Base-by-base conservation (phyloP, 352 stramenopile species). In the Globisporangium parvum region DNA sequence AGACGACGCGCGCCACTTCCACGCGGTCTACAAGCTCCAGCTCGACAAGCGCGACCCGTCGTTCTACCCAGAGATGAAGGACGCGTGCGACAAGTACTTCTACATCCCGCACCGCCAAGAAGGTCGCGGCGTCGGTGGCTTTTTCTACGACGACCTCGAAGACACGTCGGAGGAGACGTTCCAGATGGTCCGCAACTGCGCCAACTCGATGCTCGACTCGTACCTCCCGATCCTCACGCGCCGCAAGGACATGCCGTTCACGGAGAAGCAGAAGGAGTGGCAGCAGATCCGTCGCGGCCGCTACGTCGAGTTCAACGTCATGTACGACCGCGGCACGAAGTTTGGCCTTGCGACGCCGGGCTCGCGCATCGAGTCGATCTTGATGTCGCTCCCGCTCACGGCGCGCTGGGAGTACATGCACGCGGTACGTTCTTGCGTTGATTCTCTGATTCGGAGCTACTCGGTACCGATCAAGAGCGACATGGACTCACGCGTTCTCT, bases 281-380 rank as follows among this genome's bases (percentile, higher is more conserved):
- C 96, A 99, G 80, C 91, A 98, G 65, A 88, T 99, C 18, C 87
- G 97, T 52, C 85, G 95, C 23, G 96, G 96, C 46, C 87, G 93
- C 61, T 99, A 99, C 77, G 95, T 98, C 9, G 97, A 99, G 80
- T 99, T 99, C 77, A 99, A 99, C 80, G 85, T 99, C 59, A 98
- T 99, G 64, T 99, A 99, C 71, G 97, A 99, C 74, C 83, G 96
- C 24, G 97, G 97, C 65, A 99, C 96, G 35, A 96, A 98, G 50
- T 99, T 99, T 66, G 97, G 97, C 6, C 78, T 99, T 12, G 93
- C 98, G 54, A 98, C 96, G 12, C 87, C 87, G 0, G 95, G 94
- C 24, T 97, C 94, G 24, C 92, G 97, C 57, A 98, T 98, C 56
- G 97, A 99, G 73, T 98, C 88, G 59, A 99, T 99, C 62, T 80